Evolutionary conservation across 345 rosid species (phyloP), one percentile per base, ranked within the genome.

Genomic region (Toxicodendron radicans): DNA sequence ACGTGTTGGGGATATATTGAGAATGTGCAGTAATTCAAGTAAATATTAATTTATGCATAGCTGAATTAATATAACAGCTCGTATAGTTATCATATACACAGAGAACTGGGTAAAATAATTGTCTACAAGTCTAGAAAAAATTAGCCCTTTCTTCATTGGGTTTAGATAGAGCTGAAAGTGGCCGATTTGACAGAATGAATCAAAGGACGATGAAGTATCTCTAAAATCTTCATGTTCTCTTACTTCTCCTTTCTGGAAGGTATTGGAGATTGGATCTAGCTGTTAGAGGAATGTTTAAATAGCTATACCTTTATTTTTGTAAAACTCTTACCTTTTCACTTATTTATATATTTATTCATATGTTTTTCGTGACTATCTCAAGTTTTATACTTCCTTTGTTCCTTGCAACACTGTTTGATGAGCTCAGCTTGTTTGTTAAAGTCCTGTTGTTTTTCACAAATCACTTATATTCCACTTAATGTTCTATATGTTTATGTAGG

Each of bases 401-500:
- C 7, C 38, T 38, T 9, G 6, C 43, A 38, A 5, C 43, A 3
- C 38, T 35, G 0, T 35, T 35, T 35, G 38, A 35, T 35, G 5
- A 35, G 7, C 38, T 76, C 7, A 43, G 17, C 54, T 59, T 67
- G 30, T 60, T 65, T 65, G 64, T 56, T 17, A 56, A 66, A 69
- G 69, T 60, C 61, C 27, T 2, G 17, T 62, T 52, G 10, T 62
- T 10, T 58, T 68, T 18, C 17, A 59, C 17, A 32, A 63, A 30
- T 75, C 56, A 32, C 66, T 73, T 58, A 27, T 75, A 66, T 38
- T 58, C 58, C 48, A 60, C 63, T 53, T 64, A 51, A 17, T 41
- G n/a, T 59, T 72, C 12, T 78, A 48, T 70, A 72, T 81, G 70
- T 23, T 82, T 78, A 53, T 73, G 71, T 78, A 94, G 98, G 96